These are phyloP conservation scores for Batkoa obscura DNA, from an alignment of 371 early-diverging fungal species.

Conservation along the genomic window DNA sequence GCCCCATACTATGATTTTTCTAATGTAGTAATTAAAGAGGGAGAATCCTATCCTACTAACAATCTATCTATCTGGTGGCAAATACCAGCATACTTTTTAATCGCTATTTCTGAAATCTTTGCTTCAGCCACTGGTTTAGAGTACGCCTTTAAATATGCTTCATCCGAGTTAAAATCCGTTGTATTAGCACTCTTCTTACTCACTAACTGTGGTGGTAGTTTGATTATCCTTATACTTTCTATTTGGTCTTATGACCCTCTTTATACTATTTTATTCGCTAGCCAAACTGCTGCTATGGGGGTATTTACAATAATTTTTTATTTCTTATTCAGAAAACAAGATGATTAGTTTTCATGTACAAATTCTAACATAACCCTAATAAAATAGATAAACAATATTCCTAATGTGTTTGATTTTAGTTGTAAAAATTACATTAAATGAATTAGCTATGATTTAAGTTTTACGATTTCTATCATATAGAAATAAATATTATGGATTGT, in stretches of 20 bases:
- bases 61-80: conserved; percentile 42
- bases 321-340: conserved; percentile 11
- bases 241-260: conserved; percentile 42
- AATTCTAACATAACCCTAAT: too few relatives aligned
- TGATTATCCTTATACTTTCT: conserved; percentile 41
- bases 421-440: too few relatives aligned
- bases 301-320: conserved; percentile 17
- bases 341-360: conserved; percentile 8
- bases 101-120: conserved; percentile 32
- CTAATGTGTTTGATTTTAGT: too few relatives aligned
- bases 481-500: too few relatives aligned
- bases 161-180: conserved; percentile 49
- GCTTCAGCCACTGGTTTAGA: conserved; percentile 55
- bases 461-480: too few relatives aligned
- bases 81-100: conserved; percentile 38
- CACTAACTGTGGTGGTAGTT: conserved; percentile 39
- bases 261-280: conserved; percentile 39
- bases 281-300: conserved; percentile 24
- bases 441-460: too few relatives aligned
- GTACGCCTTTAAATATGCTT: conserved; percentile 58
- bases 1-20: conserved; percentile 29
- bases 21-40: conserved; percentile 10
- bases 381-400: too few relatives aligned
- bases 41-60: conserved; percentile 11
- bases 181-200: conserved; percentile 50